These are phyloP conservation scores for Salix caprea DNA, from an alignment of 345 rosid genomes.

Conservation along the genomic window DNA sequence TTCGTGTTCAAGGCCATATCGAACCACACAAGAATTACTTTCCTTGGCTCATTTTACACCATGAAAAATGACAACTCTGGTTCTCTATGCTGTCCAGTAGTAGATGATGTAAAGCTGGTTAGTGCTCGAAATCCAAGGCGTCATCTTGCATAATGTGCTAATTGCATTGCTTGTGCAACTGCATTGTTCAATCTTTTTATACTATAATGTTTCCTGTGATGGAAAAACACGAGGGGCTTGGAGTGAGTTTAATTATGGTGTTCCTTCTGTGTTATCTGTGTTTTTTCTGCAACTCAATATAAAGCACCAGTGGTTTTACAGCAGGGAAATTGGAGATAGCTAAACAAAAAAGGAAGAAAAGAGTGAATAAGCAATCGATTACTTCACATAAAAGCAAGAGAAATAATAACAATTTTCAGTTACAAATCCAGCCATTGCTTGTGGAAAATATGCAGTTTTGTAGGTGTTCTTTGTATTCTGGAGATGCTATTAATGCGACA, in stretches of 20 bases:
- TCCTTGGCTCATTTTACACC: slow-evolving; percentile 59
- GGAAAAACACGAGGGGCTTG: background rate
- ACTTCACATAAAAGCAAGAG: no score
- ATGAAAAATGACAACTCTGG: slow-evolving; percentile 64
- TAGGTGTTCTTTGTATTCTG: no score
- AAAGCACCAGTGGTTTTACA: no score
- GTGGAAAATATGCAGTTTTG: no score
- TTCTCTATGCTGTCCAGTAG: slow-evolving; percentile 71
- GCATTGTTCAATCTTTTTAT: background rate
- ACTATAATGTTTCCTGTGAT: background rate
- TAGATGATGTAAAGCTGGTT: slow-evolving; percentile 59
- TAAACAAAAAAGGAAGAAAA: no score
- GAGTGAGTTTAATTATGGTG: background rate
- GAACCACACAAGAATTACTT: slow-evolving; percentile 47
- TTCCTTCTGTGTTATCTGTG: background rate
- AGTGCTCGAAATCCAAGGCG: slow-evolving; percentile 21
- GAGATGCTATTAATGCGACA: no score
- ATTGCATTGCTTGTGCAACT: slow-evolving; percentile 8
- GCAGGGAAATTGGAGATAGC: no score
- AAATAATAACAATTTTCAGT: no score
- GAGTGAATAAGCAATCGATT: no score
- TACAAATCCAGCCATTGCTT: no score
- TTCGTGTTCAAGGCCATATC: slow-evolving; percentile 53
- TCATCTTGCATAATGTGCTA: slow-evolving; percentile 6
- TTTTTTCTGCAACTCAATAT: background rate